Conservation (phyloP, 2,329 filamentous ascomycete genomes). For the Stemphylium lycopersici region DNA sequence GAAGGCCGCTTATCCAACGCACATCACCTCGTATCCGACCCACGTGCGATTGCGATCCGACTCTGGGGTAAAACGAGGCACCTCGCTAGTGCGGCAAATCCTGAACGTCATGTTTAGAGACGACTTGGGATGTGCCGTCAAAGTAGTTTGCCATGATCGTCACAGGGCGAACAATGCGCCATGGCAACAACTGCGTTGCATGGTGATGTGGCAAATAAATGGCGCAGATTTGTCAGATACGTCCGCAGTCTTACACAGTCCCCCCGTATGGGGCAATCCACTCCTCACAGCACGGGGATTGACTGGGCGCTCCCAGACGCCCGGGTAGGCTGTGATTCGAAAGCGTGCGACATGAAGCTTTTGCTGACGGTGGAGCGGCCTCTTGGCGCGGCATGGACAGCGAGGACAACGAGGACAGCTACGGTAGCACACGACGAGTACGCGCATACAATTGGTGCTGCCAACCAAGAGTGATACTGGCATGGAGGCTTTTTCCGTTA, state of each 20-base stretch:
- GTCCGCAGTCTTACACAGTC: too few species aligned
- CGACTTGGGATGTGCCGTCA: not conserved
- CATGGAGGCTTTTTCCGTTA: conserved; percentile 1
- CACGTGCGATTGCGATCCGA: conserved; percentile 31
- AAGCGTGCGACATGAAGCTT: conserved; percentile 21
- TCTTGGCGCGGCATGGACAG: conserved; percentile 11
- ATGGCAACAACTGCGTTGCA: conserved; percentile 2
- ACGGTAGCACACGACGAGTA: not conserved
- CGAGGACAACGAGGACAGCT: not conserved
- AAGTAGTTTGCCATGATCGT: not conserved
- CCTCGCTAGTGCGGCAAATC: conserved; percentile 24
- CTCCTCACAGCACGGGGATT: too few species aligned
- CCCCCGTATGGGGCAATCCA: too few species aligned
- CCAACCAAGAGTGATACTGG: not conserved
- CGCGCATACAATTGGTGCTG: conserved; percentile 6
- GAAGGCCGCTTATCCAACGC: conserved; percentile 27
- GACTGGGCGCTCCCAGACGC: not conserved
- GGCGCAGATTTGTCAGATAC: conserved; percentile 12
- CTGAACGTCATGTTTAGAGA: conserved; percentile 14
- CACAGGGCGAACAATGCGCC: not conserved
- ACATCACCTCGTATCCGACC: conserved; percentile 38
- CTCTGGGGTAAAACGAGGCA: conserved; percentile 29
- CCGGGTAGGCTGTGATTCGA: conserved; percentile 11
- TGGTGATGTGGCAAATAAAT: conserved; percentile 12
- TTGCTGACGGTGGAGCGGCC: conserved; percentile 4